Base-by-base conservation (phyloP, 2,329 filamentous ascomycete species). In the Albifimbria verrucaria region DNA sequence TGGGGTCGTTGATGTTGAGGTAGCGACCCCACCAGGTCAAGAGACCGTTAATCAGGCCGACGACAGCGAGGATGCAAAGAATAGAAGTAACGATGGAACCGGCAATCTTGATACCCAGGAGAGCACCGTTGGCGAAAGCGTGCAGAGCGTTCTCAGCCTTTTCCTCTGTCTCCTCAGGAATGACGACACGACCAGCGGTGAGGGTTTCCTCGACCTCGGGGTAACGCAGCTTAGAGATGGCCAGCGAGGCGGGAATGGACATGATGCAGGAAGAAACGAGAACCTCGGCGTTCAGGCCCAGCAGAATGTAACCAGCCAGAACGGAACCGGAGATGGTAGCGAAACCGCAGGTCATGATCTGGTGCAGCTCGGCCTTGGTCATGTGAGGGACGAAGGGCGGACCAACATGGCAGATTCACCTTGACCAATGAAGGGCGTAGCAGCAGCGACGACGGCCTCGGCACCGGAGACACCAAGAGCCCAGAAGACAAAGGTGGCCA, bases 371-470 rank as follows among this genome's bases (percentile, higher is more conserved):
- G 59, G 91, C 90, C 66, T 86, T 80, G 57, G 92, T 97, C 65
- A 96, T 82, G 70, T 94, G 87, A 11, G 89, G 77, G 46, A 96
- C 85, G 69, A 95, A 96, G 91, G 91, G 51, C 86, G 86, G 71
- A 97, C 91, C 65, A 97, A 76, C 89, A 96, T 95, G 55, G 90
- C 91, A 22, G 89, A 94, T 78, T 96, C 92, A 65, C 92, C 92
- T 75, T 96, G 92, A 9, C 92, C 92, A 65, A 96, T 94, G 73
- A 96, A 96, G 9, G 92, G 92, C 1, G 92, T 95, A 10, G 92
- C 92, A 28, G 92, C 89, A 28, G 92, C 92, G 54, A 96, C 92
- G 48, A 96, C 89, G n/a, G 92, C 91, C 72, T 96, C 92, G 45
- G 90, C 90, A 56, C 92, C 92, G 4, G 91, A 96, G 6, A 96